phyloP scores from a whole-genome alignment of 208 protist genomes.

The Leishmania lainsoni region DNA sequence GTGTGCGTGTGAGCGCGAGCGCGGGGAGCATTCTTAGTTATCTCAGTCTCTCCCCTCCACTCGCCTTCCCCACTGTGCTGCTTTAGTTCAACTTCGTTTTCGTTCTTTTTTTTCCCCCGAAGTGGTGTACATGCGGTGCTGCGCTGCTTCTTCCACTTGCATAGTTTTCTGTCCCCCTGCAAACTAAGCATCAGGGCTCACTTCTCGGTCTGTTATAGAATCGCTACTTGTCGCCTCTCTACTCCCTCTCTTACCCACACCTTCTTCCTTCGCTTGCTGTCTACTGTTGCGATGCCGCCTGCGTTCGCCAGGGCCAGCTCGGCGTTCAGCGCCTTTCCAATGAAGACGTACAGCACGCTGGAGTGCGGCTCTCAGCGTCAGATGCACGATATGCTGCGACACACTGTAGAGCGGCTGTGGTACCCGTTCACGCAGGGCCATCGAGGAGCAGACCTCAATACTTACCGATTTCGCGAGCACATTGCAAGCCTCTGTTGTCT shows the following conservation, averaged over 20 bases:
- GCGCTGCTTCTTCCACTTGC: neutral
- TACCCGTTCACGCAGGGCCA: constrained; percentile 44
- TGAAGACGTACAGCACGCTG: constrained; percentile 7
- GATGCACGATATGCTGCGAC: constrained; percentile 40
- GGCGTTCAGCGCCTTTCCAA: constrained; percentile 15
- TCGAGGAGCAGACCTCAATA: constrained; percentile 41
- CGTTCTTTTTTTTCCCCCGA: neutral
- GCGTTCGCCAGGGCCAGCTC: constrained; percentile 1
- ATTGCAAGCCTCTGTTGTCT: constrained; percentile 40
- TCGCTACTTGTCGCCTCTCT: neutral
- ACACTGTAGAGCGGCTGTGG: constrained; percentile 68
- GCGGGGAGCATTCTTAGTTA: neutral
- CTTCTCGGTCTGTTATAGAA: neutral
- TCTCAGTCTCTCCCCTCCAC: no score
- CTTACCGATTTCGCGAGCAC: constrained; percentile 63
- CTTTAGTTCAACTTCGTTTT: neutral
- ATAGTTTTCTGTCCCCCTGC: neutral
- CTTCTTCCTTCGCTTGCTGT: neutral
- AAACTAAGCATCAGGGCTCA: no score
- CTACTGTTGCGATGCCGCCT: neutral
- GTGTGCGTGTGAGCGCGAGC: neutral
- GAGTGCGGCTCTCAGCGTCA: constrained; percentile 20
- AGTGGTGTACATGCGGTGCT: neutral
- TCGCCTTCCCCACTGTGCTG: no score
- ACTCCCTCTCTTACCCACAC: neutral